Evolutionary conservation across 768 basidiomycete genomes (phyloP), one percentile per base, ranked within the genome.

Genomic region (Baorangia bicolor): DNA sequence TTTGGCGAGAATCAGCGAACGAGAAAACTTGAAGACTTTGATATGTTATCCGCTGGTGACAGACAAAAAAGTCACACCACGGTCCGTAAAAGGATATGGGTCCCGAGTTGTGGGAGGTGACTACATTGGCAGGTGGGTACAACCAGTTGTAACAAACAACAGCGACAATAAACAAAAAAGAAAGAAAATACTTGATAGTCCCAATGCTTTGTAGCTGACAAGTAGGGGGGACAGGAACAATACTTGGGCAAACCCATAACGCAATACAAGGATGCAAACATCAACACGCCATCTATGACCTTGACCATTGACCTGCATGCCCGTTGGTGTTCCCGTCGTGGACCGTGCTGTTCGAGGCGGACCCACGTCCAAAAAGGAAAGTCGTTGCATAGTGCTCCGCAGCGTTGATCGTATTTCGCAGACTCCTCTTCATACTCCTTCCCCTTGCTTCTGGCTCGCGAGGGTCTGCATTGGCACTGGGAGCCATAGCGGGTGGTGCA

Each of bases 381-480:
- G 83, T 30, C 13, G 48, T 83, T 5, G 86, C 84, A 64, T 86
- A 86, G 51, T 86, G 83, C 64, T 90, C 88, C 12, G 89, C 88
- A 34, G 81, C 84, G 52, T 78, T 82, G 42, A 90, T 69, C 14
- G 87, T 88, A 55, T 80, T 88, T 46, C 88, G 79, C 48, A 90
- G 61, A 60, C 81, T 85, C 57, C 84, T 77, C 68, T 81, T 87
- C 35, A 85, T 84, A 61, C 80, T 85, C 60, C 86, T 72, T 27
- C 83, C 84, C 54, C 83, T 73, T 38, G 69, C 75, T 56, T 80
- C 83, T 31, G 69, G 72, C 42, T 64, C 72, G 51, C 63, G 73
- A 54, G 53, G 66, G 33, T 66, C 71, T 51, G 53, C 55, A n/a
- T 59, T 58, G 37, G 53, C 55, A n/a, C 58, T 58, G 37, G 66